Evolutionary conservation across 148 eudicot genomes (phyloP).

Genomic region (Pouteria glomerata): DNA sequence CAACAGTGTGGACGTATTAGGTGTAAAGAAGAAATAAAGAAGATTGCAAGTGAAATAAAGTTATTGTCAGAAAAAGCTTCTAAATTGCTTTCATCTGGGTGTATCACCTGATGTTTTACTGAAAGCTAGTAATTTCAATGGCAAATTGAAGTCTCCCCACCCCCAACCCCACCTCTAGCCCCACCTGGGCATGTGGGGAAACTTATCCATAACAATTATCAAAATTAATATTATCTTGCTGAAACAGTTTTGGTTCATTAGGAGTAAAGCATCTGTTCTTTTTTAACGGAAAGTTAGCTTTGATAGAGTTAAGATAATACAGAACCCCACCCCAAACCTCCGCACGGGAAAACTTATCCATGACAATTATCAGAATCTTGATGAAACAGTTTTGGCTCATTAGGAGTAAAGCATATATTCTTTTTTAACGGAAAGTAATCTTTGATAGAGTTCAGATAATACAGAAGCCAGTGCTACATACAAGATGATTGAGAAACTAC

Average conservation of each 20-base stretch:
- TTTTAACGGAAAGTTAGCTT: constrained; percentile 28
- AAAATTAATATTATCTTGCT: background rate
- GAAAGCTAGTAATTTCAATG: constrained; percentile 1
- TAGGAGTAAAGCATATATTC: background rate
- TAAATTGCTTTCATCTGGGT: constrained; percentile 33
- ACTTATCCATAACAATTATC: background rate
- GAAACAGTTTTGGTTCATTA: background rate
- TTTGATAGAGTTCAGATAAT: constrained; percentile 58
- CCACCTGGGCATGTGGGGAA: no score
- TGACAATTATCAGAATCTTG: no score
- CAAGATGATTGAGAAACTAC: constrained; percentile 60
- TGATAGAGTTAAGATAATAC: constrained; percentile 53
- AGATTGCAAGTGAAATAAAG: constrained; percentile 54
- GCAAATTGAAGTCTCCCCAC: no score
- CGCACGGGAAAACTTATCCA: no score
- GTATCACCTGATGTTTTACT: constrained; percentile 54
- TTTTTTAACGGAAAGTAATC: constrained; percentile 18
- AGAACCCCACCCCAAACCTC: no score
- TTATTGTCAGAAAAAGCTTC: constrained; percentile 65
- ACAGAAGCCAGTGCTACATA: constrained; percentile 50
- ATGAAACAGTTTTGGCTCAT: background rate
- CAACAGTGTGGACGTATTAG: constrained; percentile 70
- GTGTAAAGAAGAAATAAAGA: constrained; percentile 61
- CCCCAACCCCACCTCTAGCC: no score
- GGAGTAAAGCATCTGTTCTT: background rate